phyloP scores from a whole-genome alignment of 164 flowering plant species.

The Aristolochia californica region DNA sequence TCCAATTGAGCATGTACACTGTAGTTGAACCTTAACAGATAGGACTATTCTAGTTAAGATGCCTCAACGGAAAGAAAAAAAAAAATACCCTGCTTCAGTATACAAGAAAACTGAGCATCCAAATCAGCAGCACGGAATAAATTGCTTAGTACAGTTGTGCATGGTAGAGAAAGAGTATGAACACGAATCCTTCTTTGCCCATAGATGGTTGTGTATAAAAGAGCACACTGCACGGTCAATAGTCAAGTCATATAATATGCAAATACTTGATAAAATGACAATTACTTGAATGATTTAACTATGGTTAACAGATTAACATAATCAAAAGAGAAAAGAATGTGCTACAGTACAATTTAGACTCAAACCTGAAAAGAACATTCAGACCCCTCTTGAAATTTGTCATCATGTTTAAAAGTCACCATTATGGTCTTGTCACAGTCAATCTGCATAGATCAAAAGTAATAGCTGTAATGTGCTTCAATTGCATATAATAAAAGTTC shows the following conservation, averaged over 20 bases:
- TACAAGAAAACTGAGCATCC: conserved; percentile 84
- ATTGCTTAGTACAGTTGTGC: conserved; percentile 75
- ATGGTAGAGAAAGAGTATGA: conserved; percentile 72
- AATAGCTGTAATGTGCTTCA: background rate
- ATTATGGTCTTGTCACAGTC: conserved; percentile 87
- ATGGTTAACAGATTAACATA: no score
- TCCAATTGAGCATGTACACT: no score
- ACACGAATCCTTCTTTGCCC: conserved; percentile 99
- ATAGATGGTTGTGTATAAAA: conserved; percentile 88
- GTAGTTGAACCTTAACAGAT: no score
- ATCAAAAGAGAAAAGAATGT: no score
- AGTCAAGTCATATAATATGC: background rate
- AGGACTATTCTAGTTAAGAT: no score
- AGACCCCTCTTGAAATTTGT: conserved; percentile 75
- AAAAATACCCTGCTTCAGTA: conserved; percentile 74
- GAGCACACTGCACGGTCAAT: conserved; percentile 70
- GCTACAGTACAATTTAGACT: background rate
- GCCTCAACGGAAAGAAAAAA: background rate
- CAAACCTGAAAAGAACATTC: conserved; percentile 84
- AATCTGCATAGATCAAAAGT: conserved; percentile 56
- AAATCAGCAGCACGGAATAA: conserved; percentile 90
- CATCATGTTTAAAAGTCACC: conserved; percentile 85
- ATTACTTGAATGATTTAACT: no score
- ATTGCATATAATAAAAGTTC: background rate
- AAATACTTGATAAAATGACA: background rate